Base-by-base conservation (phyloP, 257 asterid species). In the Thymus quinquecostatus region DNA sequence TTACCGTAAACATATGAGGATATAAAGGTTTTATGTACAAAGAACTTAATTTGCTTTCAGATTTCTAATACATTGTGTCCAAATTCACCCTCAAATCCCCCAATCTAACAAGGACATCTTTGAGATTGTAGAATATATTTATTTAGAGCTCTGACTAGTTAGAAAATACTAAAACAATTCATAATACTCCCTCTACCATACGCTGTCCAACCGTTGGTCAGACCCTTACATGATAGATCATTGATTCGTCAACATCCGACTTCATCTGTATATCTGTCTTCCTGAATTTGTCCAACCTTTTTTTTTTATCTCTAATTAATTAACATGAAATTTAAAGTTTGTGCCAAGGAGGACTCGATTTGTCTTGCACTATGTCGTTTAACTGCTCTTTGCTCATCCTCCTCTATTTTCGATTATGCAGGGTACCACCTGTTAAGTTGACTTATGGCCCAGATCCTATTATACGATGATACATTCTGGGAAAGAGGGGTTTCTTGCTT, bases 351-450 rank as follows among this genome's bases (percentile, higher is more conserved):
- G 21, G 21, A 21, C 21, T 21, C 21, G 21, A 21, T 21, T 21
- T 21, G 21, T 21, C 21, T 55, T 33, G 58, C 66, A 61, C 28
- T 57, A 48, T 50, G 51, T 53, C 34, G 55, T 40, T 66, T 14
- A 60, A 8, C 4, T 66, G 33, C 38, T 14, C 7, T 51, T 21
- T 33, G 64, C 38, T 75, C 50, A 33, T 60, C 50, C 41, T 61
- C 54, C n/a, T 8, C 47, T 27, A 3, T 73, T 58, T 32, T n/a
- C 9, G 57, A 67, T 81, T 60, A 69, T 82, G 86, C 87, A 89
- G 94, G 11, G 75, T 66, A 55, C 82, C 66, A 56, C 87, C 85
- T 41, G 87, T 87, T 41, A 64, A 85, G 81, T 75, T 89, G 32
- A 68, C 8, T 11, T 86, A 86, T 45, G 85, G 74, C 44, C 27